These are phyloP conservation scores for Flaveria trinervia DNA, from an alignment of 129 eudicot species.

Conservation along the genomic window DNA sequence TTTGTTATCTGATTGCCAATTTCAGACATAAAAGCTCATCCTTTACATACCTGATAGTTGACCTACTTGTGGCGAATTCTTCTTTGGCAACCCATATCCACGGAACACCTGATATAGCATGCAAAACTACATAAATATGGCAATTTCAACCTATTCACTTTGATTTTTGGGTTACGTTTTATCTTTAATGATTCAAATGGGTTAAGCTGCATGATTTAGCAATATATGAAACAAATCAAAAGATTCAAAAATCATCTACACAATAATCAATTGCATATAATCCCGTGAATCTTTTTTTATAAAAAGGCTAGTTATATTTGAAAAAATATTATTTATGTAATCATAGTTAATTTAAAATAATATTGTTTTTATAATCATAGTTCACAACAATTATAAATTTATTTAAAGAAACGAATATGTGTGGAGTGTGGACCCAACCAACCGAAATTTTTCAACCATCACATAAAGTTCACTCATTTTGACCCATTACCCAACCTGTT, in stretches of 20 bases:
- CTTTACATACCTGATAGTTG: conserved; percentile 49
- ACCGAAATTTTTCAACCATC: not conserved
- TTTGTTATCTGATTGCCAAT: no score
- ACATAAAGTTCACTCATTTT: not conserved
- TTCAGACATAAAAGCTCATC: conserved; percentile 9
- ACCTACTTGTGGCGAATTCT: conserved; percentile 41
- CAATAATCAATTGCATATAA: not conserved
- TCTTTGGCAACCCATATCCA: conserved; percentile 47
- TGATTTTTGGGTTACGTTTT: not conserved
- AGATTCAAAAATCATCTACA: not conserved
- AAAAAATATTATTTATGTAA: not conserved
- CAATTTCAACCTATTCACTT: not conserved
- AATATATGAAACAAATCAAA: not conserved
- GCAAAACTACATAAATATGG: not conserved
- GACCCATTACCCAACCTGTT: not conserved
- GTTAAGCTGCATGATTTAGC: conserved; percentile 6
- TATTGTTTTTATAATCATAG: not conserved
- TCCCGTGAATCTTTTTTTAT: not conserved
- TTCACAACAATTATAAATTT: not conserved
- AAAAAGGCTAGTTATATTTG: not conserved
- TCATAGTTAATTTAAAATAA: not conserved
- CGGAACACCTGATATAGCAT: conserved; percentile 44
- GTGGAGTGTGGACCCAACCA: not conserved
- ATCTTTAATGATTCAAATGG: not conserved
- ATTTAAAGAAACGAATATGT: not conserved